Evolutionary conservation across 768 basidiomycete species (phyloP).

Genomic region (Leccinum aurantiacum): DNA sequence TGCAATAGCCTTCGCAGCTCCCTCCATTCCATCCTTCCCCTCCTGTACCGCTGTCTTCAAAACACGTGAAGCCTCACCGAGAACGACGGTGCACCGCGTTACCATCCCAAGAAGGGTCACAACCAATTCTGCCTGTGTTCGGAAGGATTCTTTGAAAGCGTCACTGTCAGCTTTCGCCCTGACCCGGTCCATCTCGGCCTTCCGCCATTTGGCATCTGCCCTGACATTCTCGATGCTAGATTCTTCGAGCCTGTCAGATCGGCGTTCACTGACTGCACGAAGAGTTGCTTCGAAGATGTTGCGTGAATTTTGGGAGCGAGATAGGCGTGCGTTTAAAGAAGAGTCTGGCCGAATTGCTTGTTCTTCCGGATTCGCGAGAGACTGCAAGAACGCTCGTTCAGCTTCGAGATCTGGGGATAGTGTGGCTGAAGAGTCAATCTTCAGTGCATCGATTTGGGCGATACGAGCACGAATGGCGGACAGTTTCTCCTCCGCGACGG

Average conservation of each 20-base stretch:
- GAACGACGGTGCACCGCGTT: conserved; percentile 71
- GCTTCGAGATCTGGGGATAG: conserved; percentile 64
- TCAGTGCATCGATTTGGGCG: conserved; percentile 49
- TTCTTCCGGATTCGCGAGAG: conserved; percentile 72
- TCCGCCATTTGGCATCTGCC: conserved; percentile 62
- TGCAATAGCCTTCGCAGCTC: conserved; percentile 49
- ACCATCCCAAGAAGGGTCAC: conserved; percentile 79
- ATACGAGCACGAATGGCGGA: conserved; percentile 61
- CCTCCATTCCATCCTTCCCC: conserved; percentile 37
- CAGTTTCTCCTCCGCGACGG: conserved; percentile 70
- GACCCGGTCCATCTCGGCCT: conserved; percentile 67
- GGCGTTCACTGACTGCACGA: conserved; percentile 78
- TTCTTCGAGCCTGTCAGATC: conserved; percentile 77
- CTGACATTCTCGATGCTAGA: conserved; percentile 66
- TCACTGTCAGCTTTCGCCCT: conserved; percentile 67
- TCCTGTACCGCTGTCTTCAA: conserved; percentile 41
- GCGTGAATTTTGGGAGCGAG: conserved; percentile 69
- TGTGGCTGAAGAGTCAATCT: conserved; percentile 30
- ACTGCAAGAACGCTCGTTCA: conserved; percentile 66
- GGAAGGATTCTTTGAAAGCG: conserved; percentile 59
- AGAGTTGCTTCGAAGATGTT: conserved; percentile 86
- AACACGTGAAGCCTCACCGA: conserved; percentile 56
- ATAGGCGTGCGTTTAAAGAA: conserved; percentile 53
- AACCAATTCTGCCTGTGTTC: conserved; percentile 63
- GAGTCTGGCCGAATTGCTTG: conserved; percentile 60